These are phyloP conservation scores for Begonia peltatifolia DNA, from an alignment of 306 rosid species.

Conservation along the genomic window DNA sequence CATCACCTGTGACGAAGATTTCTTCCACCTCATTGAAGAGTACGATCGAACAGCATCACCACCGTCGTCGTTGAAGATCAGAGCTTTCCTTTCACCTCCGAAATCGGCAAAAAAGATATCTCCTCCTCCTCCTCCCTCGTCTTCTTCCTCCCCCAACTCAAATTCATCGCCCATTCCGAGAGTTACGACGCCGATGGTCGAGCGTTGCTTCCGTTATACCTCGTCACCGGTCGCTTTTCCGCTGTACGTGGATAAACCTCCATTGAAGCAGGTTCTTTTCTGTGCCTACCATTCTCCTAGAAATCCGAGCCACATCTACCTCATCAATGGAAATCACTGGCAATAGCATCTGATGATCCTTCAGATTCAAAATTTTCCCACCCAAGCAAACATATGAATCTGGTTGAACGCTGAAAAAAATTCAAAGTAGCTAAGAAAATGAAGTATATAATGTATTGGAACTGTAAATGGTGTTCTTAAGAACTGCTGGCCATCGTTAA, in stretches of 20 bases:
- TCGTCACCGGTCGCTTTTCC: slow-evolving; percentile 18
- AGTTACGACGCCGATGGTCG: slow-evolving; percentile 7
- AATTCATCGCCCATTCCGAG: slow-evolving; percentile 21
- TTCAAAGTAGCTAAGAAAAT: too few species aligned
- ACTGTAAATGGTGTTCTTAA: too few species aligned
- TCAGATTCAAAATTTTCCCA: too few species aligned
- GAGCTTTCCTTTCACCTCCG: slow-evolving; percentile 62
- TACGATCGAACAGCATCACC: slow-evolving; percentile 34
- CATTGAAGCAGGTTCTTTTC: slow-evolving; percentile 25
- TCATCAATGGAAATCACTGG: slow-evolving; percentile 62
- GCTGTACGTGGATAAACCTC: slow-evolving; percentile 15
- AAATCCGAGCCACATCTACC: slow-evolving; percentile 29
- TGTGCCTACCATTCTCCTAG: slow-evolving; percentile 34
- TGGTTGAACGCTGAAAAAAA: too few species aligned
- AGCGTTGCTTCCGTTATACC: slow-evolving; percentile 33
- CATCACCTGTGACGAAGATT: slow-evolving; percentile 78
- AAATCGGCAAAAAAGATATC: slow-evolving; percentile 28
- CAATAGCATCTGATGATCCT: slow-evolving; percentile 19
- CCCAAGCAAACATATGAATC: too few species aligned
- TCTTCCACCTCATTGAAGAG: slow-evolving; percentile 68
- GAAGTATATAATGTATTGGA: too few species aligned
- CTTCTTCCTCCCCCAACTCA: slow-evolving; percentile 37
- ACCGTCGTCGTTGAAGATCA: slow-evolving; percentile 43
- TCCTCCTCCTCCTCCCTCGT: slow-evolving; percentile 18
- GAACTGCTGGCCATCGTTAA: too few species aligned